Evolutionary conservation across 495 filamentous ascomycete species (phyloP), one percentile per base, ranked within the genome.

Genomic region (Endocarpon pusillum): DNA sequence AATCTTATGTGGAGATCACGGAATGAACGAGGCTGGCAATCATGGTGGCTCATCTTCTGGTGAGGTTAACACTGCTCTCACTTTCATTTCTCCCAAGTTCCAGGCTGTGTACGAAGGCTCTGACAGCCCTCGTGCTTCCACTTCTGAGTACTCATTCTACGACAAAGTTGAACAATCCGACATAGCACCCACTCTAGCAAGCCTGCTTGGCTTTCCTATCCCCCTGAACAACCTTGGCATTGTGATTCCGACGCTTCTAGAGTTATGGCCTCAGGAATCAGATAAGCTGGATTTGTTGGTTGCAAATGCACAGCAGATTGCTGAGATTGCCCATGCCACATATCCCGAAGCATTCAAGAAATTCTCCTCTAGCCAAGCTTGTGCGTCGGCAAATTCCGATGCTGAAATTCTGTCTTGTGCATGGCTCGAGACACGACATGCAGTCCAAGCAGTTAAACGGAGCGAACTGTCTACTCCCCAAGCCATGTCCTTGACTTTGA

Each of bases 21-120:
- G 89, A 14, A 99, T 99, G 89, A 99, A 94, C 45, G 89, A 96
- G 44, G 89, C 84, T 23, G 89, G 89, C 3, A 96, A 96, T 46
- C 89, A 99, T 52, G 89, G 89, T 8, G 89, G 87, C 4, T 93
- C 91, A 14, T 78, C 81, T 2, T 68, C 79, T 12, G 84, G 91
- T 4, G 89, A 99, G 58, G 96, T 89, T 7, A 93, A 86, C 1
- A 75, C 89, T 0, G 89, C 89, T 10, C 55, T 99, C 25, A 65
- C 93, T 19, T 94, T 99, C 48, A 73, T 93, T 22, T 92, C 87
- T 8, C 86, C 91, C 3, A 85, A 81, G 42, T 61, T 99, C 20
- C 66, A 71, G 48, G 39, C 53, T 0, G 59, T 81, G 20, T 58
- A 58, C 18, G 43, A 47, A 2, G 52, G 45, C 15, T 40, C 41